Base-by-base conservation (phyloP, 208 protist species). In the Wallacemonas sp. region DNA sequence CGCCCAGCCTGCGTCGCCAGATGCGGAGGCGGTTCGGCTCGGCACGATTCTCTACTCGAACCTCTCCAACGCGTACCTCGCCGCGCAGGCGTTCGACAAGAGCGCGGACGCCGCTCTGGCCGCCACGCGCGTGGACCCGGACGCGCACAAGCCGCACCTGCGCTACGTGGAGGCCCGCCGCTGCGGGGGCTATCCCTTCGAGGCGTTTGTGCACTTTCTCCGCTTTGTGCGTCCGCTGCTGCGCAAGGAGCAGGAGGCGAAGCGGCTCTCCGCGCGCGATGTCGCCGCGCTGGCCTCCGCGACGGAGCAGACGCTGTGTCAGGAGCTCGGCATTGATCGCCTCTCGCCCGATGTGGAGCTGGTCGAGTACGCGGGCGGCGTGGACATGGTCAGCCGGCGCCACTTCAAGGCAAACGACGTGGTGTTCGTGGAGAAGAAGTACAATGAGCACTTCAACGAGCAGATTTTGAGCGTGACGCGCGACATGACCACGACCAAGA, bases 351-450 rank as follows among this genome's bases (percentile, higher is more conserved):
- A 85, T 23, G 74, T 94, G 59, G 85, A 92, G 71, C 76, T 94
- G 18, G 62, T 89, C 18, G 72, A 89, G 61, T 92, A 89, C 76
- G 72, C 70, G 10, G 81, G 84, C 36, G 89, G 89, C 28, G 74
- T 92, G n/a, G 89, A 79, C 44, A 82, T 94, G 65, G 70, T 94
- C 26, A 86, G 81, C 41, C 83, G 76, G 1, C 76, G 74, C 3
- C 45, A 65, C 59, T 87, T 92, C 48, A 79, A 83, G 59, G 54
- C 85, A 8, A 80, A 74, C 46, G 85, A 94, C 5, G 81, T 92
- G 12, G 46, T 94, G 52, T 89, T 94, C 45, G 71, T 87, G 0
- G 85, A 94, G 61, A 79, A 84, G 38, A 81, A 83, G 72, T 92
- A 90, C 74, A 74, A 61, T 12, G 39, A 73, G 44, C 55, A 69